These are phyloP conservation scores for Acer saccharum DNA, from an alignment of 345 rosid genomes.

Conservation along the genomic window DNA sequence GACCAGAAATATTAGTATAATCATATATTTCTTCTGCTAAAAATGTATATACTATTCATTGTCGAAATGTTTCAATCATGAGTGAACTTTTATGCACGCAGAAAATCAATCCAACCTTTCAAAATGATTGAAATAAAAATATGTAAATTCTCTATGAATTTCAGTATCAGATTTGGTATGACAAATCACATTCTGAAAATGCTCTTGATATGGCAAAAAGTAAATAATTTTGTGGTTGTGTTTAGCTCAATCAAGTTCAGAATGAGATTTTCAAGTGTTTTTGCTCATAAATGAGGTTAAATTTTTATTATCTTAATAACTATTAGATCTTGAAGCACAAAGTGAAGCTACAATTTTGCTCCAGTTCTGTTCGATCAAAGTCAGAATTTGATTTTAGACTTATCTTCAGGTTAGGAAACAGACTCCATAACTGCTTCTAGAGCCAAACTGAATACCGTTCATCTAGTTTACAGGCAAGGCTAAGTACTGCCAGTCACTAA, in stretches of 20 bases:
- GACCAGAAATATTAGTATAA: background rate
- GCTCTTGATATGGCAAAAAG: background rate
- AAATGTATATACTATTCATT: background rate
- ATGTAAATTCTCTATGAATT: background rate
- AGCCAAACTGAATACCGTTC: background rate
- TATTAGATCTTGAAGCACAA: background rate
- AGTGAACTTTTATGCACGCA: background rate
- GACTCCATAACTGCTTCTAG: background rate
- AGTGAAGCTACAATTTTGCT: background rate
- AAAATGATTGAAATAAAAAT: background rate
- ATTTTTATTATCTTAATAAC: background rate
- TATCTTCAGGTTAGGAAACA: background rate
- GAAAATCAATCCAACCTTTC: background rate
- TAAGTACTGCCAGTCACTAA: background rate
- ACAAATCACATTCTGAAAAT: background rate
- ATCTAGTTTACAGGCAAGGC: background rate
- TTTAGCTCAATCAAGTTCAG: background rate
- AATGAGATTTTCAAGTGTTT: background rate
- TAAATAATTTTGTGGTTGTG: background rate
- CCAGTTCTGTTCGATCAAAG: background rate
- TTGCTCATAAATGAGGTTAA: background rate
- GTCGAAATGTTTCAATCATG: background rate
- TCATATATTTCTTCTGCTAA: background rate
- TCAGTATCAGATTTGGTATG: background rate
- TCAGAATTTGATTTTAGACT: background rate